Base-by-base conservation (phyloP, 176 grass and related monocot species). In the Poa annua region DNA sequence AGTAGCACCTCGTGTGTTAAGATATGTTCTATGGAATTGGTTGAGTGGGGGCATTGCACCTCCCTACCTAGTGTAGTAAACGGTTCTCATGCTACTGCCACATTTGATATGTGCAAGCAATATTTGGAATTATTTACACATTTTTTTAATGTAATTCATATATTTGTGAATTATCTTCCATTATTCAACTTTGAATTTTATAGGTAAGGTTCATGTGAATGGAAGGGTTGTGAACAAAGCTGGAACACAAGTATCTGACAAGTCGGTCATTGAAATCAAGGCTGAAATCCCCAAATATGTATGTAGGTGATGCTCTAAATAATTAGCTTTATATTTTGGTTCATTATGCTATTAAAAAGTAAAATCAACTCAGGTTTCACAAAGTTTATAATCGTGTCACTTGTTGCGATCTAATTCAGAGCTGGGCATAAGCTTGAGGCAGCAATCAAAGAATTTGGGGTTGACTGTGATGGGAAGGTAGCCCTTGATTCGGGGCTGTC, bases 201-300 rank as follows among this genome's bases (percentile, higher is more conserved):
- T 65, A 98, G 96, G 96, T n/a, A 95, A 98, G 80, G 96, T 98
- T 65, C 49, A 88, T 91, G 96, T 98, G 66, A 87, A 98, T 78
- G 96, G 96, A 84, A 95, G 91, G 79, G 87, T 95, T 19, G 87
- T 93, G 25, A 90, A 73, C 59, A 98, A 95, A 98, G 87, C 96
- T 77, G 96, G 96, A 73, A 93, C 96, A 32, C 92, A 94, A 88
- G 91, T 95, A 77, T 98, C 91, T 60, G 87, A 98, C 54, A 98
- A 91, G 69, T 93, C 96, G 4, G 48, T 98, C 77, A 92, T 98
- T 32, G 92, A 93, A 77, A 95, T 98, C 87, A 98, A 88, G 77
- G 96, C 96, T 60, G 85, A 93, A 88, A 79, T 98, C 50, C 96
- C 89, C 32, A 98, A 98, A 98, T 98, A 95, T 93, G 96, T 98